Evolutionary conservation across 2,329 filamentous ascomycete genomes (phyloP).

Genomic region (Cladophialophora exuberans): DNA sequence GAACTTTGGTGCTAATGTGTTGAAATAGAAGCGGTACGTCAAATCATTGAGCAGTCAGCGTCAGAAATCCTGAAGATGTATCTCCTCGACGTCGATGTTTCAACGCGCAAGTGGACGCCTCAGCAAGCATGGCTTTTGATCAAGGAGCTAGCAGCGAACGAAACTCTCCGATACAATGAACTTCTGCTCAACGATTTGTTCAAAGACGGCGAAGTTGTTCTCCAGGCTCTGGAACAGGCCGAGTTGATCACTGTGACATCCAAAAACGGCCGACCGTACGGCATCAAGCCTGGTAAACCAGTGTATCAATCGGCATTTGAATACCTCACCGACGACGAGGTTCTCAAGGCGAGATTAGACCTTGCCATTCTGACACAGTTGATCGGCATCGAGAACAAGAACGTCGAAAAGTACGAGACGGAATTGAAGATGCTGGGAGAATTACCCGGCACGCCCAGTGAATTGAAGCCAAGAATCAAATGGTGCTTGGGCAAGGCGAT

Average conservation of each 20-base stretch:
- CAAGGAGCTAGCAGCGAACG: conserved; percentile 71
- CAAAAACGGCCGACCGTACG: conserved; percentile 74
- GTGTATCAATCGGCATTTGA: conserved; percentile 85
- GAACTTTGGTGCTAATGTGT: conserved; percentile 6
- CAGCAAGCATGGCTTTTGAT: conserved; percentile 92
- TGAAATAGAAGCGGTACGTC: conserved; percentile 69
- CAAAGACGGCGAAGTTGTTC: conserved; percentile 72
- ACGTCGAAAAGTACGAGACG: conserved; percentile 75
- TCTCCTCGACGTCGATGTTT: conserved; percentile 65
- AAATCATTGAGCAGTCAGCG: conserved; percentile 86
- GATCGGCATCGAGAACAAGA: conserved; percentile 71
- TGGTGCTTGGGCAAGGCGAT: conserved; percentile 77
- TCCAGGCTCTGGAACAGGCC: conserved; percentile 79
- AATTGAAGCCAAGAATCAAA: conserved; percentile 67
- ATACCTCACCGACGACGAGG: conserved; percentile 69
- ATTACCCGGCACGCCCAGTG: conserved; percentile 70
- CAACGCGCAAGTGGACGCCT: conserved; percentile 70
- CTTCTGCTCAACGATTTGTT: conserved; percentile 78
- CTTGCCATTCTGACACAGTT: conserved; percentile 70
- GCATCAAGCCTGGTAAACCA: conserved; percentile 79
- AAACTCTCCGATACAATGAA: conserved; percentile 77
- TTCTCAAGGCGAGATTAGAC: conserved; percentile 74
- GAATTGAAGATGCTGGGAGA: conserved; percentile 74
- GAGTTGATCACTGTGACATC: conserved; percentile 81
- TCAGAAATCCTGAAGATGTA: conserved; percentile 94